phyloP scores from a whole-genome alignment of 2,329 filamentous ascomycete genomes.

The Coniochaeta sp. region DNA sequence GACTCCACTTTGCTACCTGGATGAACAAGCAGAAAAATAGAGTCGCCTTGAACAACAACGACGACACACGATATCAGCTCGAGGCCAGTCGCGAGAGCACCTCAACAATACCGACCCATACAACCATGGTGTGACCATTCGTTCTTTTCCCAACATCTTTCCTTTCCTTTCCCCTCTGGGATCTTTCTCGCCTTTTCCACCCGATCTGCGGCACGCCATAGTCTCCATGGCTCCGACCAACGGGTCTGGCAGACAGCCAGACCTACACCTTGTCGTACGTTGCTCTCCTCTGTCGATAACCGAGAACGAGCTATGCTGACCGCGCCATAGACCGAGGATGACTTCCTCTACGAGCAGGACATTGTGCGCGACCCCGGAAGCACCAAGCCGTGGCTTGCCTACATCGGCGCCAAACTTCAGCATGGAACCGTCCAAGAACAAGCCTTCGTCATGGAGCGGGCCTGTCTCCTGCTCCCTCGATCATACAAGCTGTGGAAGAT shows the following conservation, averaged over 20 bases:
- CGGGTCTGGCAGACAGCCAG: slow-evolving; percentile 27
- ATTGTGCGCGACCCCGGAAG: slow-evolving; percentile 77
- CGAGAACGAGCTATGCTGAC: not conserved
- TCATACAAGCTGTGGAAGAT: slow-evolving; percentile 99
- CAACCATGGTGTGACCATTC: slow-evolving; percentile 2
- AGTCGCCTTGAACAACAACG: not conserved
- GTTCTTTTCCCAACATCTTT: not conserved
- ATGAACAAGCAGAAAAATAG: slow-evolving; percentile 2
- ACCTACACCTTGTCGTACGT: slow-evolving; percentile 42
- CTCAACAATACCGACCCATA: not conserved
- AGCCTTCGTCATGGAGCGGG: slow-evolving; percentile 80
- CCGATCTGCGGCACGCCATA: slow-evolving; percentile 10
- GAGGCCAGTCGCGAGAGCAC: not conserved
- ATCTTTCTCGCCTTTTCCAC: not conserved
- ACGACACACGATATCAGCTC: not conserved
- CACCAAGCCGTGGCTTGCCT: slow-evolving; percentile 91
- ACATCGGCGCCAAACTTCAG: slow-evolving; percentile 83
- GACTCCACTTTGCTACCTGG: not conserved
- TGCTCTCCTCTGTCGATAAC: not conserved
- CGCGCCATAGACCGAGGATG: slow-evolving; percentile 54
- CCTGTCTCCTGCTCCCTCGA: slow-evolving; percentile 79
- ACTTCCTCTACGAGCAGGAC: slow-evolving; percentile 95
- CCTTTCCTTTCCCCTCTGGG: not conserved
- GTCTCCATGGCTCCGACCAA: slow-evolving; percentile 10
- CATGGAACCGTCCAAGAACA: slow-evolving; percentile 83